Base-by-base conservation (phyloP, 2,329 filamentous ascomycete genomes). In the Colletotrichum karsti region DNA sequence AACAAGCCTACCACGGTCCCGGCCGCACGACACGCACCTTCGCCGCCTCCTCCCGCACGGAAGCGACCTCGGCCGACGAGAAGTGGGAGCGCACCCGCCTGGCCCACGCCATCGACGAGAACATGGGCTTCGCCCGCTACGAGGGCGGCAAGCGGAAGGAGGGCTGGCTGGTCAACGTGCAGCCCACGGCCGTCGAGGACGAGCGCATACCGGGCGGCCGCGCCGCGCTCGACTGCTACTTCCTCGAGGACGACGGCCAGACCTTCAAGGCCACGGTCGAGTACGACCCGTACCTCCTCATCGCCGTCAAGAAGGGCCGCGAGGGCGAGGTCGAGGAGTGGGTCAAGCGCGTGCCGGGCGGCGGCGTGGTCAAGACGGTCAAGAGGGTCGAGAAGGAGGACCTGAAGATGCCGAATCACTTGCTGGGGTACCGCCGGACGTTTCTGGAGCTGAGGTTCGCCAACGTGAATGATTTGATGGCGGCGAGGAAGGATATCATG, bases 321-420 rank as follows among this genome's bases (percentile, higher is more conserved):
- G 97, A 99, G 82, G 88, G 90, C 57, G 97, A 99, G 80, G 96
- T 97, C 2, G 97, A 99, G 78, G 96, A 99, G 82, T 99, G 95
- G 94, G 89, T 93, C 71, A 87, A 93, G 90, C 81, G 92, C 79
- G 82, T 97, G 81, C 85, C 89, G 7, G 90, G 89, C 69, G 96
- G 94, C 71, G 95, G 95, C 2, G 85, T 95, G 12, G 87, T 98
- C 55, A 97, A 97, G 83, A 86, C 84, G 55, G 86, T 97, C 44
- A 90, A 88, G 76, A 89, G 90, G 71, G 82, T 97, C 20, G 93
- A 97, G 74, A 98, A 97, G 83, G 97, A 99, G 80, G 96, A 99
- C 79, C 82, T 99, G 72, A 89, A 90, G 70, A 94, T 97, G 91
- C 96, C 96, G 28, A 99, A 99, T 79, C 96, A 99, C 82, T 84